phyloP scores from a whole-genome alignment of 192 early-diverging fungal genomes.

The Paraglomus brasilianum region DNA sequence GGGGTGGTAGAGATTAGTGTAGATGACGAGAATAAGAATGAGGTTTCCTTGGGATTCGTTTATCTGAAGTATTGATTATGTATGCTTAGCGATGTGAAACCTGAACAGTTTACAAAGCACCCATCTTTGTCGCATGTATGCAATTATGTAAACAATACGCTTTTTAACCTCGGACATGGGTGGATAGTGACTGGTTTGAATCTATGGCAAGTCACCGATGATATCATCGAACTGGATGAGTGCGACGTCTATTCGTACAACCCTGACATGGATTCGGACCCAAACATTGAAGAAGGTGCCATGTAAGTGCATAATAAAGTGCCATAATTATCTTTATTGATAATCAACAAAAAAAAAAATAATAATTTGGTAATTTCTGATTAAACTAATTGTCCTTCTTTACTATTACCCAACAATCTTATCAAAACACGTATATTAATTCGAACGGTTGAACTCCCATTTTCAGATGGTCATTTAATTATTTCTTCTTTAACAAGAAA shows the following conservation, averaged over 20 bases:
- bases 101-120: constrained; percentile 76
- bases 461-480: constrained; percentile 91
- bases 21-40: not conserved
- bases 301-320: constrained; percentile 51
- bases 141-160: constrained; percentile 83
- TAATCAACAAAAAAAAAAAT: no score
- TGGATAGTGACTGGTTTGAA: constrained; percentile 59
- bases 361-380: constrained; percentile 20
- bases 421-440: constrained; percentile 18
- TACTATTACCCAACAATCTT: constrained; percentile 9
- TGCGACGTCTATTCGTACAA: constrained; percentile 91
- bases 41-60: no score
- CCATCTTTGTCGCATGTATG: constrained; percentile 68
- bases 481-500: constrained; percentile 94
- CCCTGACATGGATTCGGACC: constrained; percentile 85
- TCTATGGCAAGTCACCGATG: constrained; percentile 89
- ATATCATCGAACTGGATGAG: constrained; percentile 76
- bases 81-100: constrained; percentile 68
- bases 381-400: constrained; percentile 18
- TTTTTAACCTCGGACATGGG: constrained; percentile 79
- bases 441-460: constrained; percentile 17
- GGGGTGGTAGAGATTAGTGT: constrained; percentile 18
- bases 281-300: constrained; percentile 85
- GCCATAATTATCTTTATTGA: not conserved
- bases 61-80: not conserved